These are phyloP conservation scores for Cucurbita maxima DNA, from an alignment of 306 rosid genomes.

Conservation along the genomic window DNA sequence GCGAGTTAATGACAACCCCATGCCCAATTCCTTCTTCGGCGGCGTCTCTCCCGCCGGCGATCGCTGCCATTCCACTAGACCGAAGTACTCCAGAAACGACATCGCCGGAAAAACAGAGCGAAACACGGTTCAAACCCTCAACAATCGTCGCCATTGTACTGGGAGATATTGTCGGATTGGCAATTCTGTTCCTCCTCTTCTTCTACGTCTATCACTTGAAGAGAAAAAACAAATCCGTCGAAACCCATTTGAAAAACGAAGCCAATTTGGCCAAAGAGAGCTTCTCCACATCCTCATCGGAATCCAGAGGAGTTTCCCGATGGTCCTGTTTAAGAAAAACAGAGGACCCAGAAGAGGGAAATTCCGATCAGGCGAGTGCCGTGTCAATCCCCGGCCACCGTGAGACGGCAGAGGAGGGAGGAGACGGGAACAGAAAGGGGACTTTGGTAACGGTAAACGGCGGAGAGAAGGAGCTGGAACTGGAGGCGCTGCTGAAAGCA, in stretches of 20 bases:
- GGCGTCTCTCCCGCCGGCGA: slow-evolving; percentile 57
- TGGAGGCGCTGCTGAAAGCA: slow-evolving; percentile 68
- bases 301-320: slow-evolving; percentile 47
- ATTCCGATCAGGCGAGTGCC: slow-evolving; percentile 8
- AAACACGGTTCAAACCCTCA: slow-evolving; percentile 28
- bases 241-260: slow-evolving; percentile 22
- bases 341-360: slow-evolving; percentile 29
- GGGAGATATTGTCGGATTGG: slow-evolving; percentile 47
- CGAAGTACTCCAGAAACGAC: slow-evolving; percentile 6
- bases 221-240: slow-evolving; percentile 26
- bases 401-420: slow-evolving; percentile 15
- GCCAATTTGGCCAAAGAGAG: slow-evolving; percentile 16
- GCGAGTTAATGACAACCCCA: slow-evolving; percentile 23
- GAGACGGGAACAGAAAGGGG: slow-evolving; percentile 33
- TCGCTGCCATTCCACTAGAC: slow-evolving; percentile 71
- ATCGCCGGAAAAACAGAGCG: slow-evolving; percentile 13
- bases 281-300: slow-evolving; percentile 34
- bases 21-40: slow-evolving; percentile 57
- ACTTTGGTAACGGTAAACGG: slow-evolving; percentile 68
- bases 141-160: slow-evolving; percentile 54
- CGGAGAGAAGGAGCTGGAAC: slow-evolving; percentile 65
- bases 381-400: slow-evolving; percentile 3
- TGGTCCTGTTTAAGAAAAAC: slow-evolving; percentile 75
- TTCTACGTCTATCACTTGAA: slow-evolving; percentile 31
- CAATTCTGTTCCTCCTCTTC: slow-evolving; percentile 34